A percentile compares a stretch with the other conserved stretches of the same genome.
Conservation (phyloP, 75 land plant genomes). For the Pinus taeda region DNA sequence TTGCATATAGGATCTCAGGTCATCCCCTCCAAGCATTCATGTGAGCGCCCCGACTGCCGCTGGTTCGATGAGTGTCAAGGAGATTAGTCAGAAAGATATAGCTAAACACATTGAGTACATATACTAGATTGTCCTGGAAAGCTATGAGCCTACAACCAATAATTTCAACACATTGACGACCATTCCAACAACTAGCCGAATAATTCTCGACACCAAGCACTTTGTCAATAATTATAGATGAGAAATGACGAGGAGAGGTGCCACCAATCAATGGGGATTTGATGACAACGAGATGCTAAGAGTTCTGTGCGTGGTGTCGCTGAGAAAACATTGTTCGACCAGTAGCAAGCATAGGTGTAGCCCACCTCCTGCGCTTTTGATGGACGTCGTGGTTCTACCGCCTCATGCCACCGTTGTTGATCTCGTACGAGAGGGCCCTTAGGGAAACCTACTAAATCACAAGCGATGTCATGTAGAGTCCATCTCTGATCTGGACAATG, state of each 20-base stretch:
- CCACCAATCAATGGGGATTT: conserved; percentile 25
- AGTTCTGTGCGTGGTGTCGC: neutral
- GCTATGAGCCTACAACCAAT: conserved; percentile 20
- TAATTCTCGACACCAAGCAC: conserved; percentile 60
- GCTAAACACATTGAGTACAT: conserved; percentile 45
- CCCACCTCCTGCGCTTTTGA: conserved; percentile 23
- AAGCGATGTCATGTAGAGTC: no score
- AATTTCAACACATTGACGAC: conserved; percentile 26
- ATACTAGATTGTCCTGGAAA: conserved; percentile 47
- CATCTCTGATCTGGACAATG: no score
- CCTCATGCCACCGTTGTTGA: conserved; percentile 66
- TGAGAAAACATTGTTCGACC: conserved; percentile 11
- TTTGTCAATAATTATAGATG: conserved; percentile 68
- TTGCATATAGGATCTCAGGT: conserved; percentile 36
- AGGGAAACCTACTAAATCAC: no score
- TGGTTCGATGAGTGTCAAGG: neutral
- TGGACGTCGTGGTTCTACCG: conserved; percentile 65
- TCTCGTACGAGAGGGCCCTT: conserved; percentile 35
- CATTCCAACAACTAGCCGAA: conserved; percentile 30
- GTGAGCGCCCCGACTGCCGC: neutral
- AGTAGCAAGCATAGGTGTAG: conserved; percentile 27
- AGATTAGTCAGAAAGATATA: conserved; percentile 45
- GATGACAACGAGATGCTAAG: conserved; percentile 40
- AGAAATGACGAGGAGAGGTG: conserved; percentile 21
- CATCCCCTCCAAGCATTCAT: neutral